phyloP scores from a whole-genome alignment of 2,329 filamentous ascomycete genomes.

The Teratosphaeria viscida region DNA sequence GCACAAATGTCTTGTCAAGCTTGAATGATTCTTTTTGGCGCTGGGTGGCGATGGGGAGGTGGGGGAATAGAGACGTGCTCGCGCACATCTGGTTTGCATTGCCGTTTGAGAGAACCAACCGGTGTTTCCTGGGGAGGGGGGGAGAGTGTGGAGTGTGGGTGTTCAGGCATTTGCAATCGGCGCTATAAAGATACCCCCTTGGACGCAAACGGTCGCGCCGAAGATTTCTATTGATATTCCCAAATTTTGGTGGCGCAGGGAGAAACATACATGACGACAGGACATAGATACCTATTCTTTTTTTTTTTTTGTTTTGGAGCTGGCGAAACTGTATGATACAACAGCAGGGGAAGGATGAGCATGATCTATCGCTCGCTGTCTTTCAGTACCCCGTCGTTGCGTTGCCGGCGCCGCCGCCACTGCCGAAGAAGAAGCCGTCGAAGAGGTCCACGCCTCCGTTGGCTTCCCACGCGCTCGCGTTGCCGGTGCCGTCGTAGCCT shows the following conservation, averaged over 20 bases:
- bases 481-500: constrained; percentile 17
- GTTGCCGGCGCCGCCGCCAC: not conserved
- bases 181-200: not conserved
- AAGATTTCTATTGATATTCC: not conserved
- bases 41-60: not conserved
- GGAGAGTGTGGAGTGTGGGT: too few species aligned
- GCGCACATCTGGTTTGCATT: not conserved
- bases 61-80: not conserved
- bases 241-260: not conserved
- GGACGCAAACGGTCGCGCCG: not conserved
- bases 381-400: constrained; percentile 12
- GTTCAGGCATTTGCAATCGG: not conserved
- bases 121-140: not conserved
- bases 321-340: too few species aligned
- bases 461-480: constrained; percentile 43
- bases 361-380: constrained; percentile 14
- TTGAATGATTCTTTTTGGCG: not conserved
- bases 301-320: too few species aligned
- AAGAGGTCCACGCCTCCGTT: constrained; percentile 40
- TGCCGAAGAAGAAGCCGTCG: constrained; percentile 62
- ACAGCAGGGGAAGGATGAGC: not conserved
- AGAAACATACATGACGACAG: not conserved
- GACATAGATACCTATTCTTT: not conserved
- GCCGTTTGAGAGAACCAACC: not conserved
- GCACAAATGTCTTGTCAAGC: not conserved